Base-by-base conservation (phyloP, 345 rosid genomes). In the Bretschneidera sinensis region DNA sequence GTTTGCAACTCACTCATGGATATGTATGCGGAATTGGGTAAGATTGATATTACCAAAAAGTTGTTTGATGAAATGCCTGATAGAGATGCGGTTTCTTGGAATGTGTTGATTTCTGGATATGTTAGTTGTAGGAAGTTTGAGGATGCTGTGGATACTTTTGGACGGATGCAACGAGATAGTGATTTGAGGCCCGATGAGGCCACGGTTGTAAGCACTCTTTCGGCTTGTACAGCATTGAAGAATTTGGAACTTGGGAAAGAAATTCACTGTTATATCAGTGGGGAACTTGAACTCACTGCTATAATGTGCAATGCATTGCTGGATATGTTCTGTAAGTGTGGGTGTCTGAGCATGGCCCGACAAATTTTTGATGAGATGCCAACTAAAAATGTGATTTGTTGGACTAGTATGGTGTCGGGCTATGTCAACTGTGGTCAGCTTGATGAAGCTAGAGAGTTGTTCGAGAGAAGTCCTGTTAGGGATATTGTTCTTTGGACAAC, bases 401-500 rank as follows among this genome's bases (percentile, higher is more conserved):
- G 92, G 91, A 89, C 91, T 1, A 84, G 76, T 33, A 81, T 89
- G 82, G 80, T 86, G 49, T 71, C 76, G 16, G 94, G 94, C 28
- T 84, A 84, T 60, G 79, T 74, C 20, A 78, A 80, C 25, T 64
- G 68, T 9, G 86, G 94, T 52, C 70, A 22, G 55, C 62, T 84
- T 51, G 77, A 69, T 47, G 85, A 78, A 34, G 96, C 89, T 33
- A 79, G 89, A 74, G 71, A 70, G 61, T 71, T 89, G 70, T 89
- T 89, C 63, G 89, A 86, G 51, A 79, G 66, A 76, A 84, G 88
- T 72, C 88, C 87, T 2, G 73, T 64, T 3, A 83, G 63, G 63
- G 94, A 86, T 77, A 68, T 89, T 57, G 79, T 89, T 68, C 72
- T 86, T 45, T 86, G 94, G 96, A 89, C 94, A 17, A 89, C 83